phyloP scores from a whole-genome alignment of 2,329 filamentous ascomycete species.

The Penicillium sp. region DNA sequence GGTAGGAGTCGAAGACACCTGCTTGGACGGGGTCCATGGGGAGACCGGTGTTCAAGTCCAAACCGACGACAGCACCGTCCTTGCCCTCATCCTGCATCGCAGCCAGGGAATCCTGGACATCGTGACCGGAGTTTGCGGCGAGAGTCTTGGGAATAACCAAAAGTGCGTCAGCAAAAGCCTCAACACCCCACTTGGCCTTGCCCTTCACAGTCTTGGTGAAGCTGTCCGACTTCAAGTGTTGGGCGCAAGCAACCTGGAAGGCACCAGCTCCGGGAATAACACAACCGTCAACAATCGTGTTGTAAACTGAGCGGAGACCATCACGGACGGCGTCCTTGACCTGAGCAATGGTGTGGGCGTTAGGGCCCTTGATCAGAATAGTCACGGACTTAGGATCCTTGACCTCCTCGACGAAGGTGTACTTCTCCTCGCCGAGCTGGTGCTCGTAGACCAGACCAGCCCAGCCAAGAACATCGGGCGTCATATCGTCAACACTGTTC shows the following conservation, averaged over 20 bases:
- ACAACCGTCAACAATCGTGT: conserved; percentile 97
- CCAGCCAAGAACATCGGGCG: conserved; percentile 88
- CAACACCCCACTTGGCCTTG: conserved; percentile 95
- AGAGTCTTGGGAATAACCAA: conserved; percentile 96
- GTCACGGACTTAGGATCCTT: conserved; percentile 99
- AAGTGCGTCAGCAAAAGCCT: conserved; percentile 91
- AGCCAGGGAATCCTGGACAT: conserved; percentile 92
- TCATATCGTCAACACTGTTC: conserved; percentile 94
- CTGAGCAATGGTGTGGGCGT: conserved; percentile 93
- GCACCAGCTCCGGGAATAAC: conserved; percentile 93
- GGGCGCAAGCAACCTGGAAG: conserved; percentile 91
- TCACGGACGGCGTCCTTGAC: conserved; percentile 96
- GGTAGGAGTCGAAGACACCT: conserved; percentile 94
- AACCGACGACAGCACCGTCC: conserved; percentile 82
- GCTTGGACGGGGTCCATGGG: conserved; percentile 93
- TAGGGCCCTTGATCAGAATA: conserved; percentile 95
- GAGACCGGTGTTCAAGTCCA: conserved; percentile 84
- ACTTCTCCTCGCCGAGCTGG: conserved; percentile 97
- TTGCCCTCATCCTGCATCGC: conserved; percentile 81
- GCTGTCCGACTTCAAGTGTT: conserved; percentile 81
- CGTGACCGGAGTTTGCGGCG: conserved; percentile 92
- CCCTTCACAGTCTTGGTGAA: conserved; percentile 93
- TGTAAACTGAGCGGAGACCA: conserved; percentile 94
- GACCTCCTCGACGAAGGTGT: conserved; percentile 97
- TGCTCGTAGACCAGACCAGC: conserved; percentile 97